Base-by-base conservation (phyloP, 352 stramenopile species). In the Hyaloperonospora arabidopsidis region DNA sequence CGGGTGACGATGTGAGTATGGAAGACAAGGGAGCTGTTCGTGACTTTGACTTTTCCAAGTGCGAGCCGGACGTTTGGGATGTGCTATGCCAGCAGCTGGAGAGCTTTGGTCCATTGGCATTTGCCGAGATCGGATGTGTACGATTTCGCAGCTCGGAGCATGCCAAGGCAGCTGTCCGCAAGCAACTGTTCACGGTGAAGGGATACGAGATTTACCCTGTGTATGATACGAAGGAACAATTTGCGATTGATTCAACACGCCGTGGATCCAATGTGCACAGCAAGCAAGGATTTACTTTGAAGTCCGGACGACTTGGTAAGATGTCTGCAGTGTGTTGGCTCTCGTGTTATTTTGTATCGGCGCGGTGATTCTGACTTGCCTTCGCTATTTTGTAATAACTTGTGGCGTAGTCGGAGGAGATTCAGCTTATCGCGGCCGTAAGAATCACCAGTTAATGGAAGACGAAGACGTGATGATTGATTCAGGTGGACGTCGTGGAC, bases 161-260 rank as follows among this genome's bases (percentile, higher is more conserved):
- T 23, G 81, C 81, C n/a, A 89, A 86, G 48, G 44, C 57, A 8
- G 78, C 72, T 21, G 82, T 88, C 19, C 65, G 65, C 0, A 76
- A 72, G 39, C 65, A 76, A 18, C 50, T 72, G 45, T 73, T 82
- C 23, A 64, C 47, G 14, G 51, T 88, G 36, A 63, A 72, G n/a
- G 68, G 61, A 2, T 64, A 71, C 23, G 71, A 83, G 18, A 76
- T 91, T 35, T 71, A 86, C 28, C 74, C 76, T 19, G 61, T 87
- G 10, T 91, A 89, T 38, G 76, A 87, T 40, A 73, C 70, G 5
- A 76, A 85, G 43, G 78, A 84, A 38, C 80, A 91, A 48, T 61
- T 77, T 13, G 47, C 66, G 28, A 70, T 72, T 52, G 76, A 85
- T 59, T 62, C 61, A 17, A 82, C 70, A n/a, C 59, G 75, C 13